Evolutionary conservation across 192 early-diverging fungal species (phyloP), one percentile per base, ranked within the genome.

Genomic region (Coemansia sp.): DNA sequence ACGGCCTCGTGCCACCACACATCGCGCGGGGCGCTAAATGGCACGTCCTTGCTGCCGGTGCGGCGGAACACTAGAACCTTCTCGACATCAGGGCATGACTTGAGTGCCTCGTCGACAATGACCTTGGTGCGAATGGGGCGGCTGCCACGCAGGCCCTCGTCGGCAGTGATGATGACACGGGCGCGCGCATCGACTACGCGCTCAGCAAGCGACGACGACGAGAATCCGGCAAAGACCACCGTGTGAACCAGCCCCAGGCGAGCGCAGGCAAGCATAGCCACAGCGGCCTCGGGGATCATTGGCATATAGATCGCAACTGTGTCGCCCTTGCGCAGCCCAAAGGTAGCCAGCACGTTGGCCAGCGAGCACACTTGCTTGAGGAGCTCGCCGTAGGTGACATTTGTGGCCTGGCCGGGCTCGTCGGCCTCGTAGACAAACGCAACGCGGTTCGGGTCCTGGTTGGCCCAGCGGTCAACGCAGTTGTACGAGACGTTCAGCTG

Each of bases 221-320:
- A 92, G 76, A 98, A 98, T 25, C 94, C 94, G 7, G 94, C 94
- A 81, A 98, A 98, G 50, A 98, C 85, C 33, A 98, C 94, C 16
- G 85, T 85, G 79, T 97, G 94, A 14, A 96, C 76, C 7, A 87
- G 81, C 37, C 94, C 92, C 32, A 98, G 83, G 27, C 92, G 78
- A 5, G 93, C 91, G 63, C 94, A 98, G 25, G 94, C 94, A 25
- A 98, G 79, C 85, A 98, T 90, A 12, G 94, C 82, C 32, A 89
- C 78, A 1, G 83, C 83, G 18, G 94, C 93, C 74, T 94, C 92
- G 44, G 94, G 94, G 26, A 92, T 81, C 90, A 94, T 94, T 37
- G 93, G 94, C 89, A 98, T 90, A 70, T 98, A 98, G 63, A 98
- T 94, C 32, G 87, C 87, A 23, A 98, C 92, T 7, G 82, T 87